phyloP scores from a whole-genome alignment of 164 flowering plant species.

The Magnolia kwangsiensis region DNA sequence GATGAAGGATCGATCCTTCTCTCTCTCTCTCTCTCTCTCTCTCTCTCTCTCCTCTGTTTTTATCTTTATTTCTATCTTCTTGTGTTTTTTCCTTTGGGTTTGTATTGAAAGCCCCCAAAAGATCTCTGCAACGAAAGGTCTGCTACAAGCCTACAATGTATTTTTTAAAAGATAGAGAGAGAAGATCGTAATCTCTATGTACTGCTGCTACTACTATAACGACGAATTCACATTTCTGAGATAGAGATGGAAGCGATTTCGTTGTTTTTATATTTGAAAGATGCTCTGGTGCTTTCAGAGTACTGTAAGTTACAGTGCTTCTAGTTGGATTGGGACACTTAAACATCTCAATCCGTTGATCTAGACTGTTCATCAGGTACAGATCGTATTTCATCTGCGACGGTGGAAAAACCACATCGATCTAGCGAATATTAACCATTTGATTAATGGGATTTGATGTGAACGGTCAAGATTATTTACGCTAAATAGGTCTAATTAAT shows the following conservation, averaged over 20 bases:
- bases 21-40: conserved; percentile 7
- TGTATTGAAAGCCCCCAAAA: conserved; percentile 10
- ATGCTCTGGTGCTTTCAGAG: background rate
- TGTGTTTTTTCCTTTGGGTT: background rate
- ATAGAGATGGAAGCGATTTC: no score
- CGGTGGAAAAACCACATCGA: no score
- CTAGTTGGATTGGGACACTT: background rate
- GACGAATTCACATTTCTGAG: background rate
- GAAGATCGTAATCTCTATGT: conserved; percentile 2
- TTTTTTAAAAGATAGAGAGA: background rate
- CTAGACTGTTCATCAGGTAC: no score
- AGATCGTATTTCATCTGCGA: no score
- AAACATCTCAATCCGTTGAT: no score
- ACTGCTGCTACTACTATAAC: background rate
- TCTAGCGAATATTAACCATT: no score
- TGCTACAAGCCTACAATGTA: background rate
- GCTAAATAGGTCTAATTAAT: no score
- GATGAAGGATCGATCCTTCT: conserved; percentile 10
- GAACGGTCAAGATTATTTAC: no score
- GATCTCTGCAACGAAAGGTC: conserved; percentile 13
- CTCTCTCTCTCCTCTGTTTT: background rate
- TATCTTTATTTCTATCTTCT: background rate
- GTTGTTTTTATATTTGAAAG: background rate
- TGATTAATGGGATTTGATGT: no score
- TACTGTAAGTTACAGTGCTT: background rate